A percentile compares a stretch with the other conserved stretches of the same genome.
Evolutionary conservation across 805 yeast genomes (phyloP).

Genomic region (Saturnispora kantuleensis): DNA sequence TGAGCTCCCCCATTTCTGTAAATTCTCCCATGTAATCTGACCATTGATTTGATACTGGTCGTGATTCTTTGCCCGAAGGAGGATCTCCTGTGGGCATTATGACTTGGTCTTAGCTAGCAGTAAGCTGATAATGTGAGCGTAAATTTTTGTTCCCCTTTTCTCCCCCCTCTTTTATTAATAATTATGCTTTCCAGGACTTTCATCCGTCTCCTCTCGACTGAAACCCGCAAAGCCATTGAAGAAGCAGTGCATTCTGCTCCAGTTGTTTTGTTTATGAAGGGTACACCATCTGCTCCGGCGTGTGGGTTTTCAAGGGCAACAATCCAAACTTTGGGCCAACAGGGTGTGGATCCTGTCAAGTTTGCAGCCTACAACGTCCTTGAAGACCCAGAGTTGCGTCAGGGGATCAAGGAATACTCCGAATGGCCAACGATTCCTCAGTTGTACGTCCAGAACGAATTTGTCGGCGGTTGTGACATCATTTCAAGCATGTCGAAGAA

Average conservation of each 20-base stretch:
- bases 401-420: conserved; percentile 90
- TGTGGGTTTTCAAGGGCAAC: conserved; percentile 97
- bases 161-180: not conserved
- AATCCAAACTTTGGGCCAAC: conserved; percentile 85
- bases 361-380: conserved; percentile 96
- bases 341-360: conserved; percentile 93
- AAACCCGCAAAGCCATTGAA: conserved; percentile 75
- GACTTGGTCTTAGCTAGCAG: not conserved
- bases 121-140: not conserved
- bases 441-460: conserved; percentile 80
- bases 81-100: not conserved
- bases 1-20: too few species aligned
- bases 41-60: too few species aligned
- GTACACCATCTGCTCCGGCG: conserved; percentile 95
- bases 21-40: too few species aligned
- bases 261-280: conserved; percentile 96
- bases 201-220: conserved; percentile 50
- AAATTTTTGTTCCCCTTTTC: not conserved
- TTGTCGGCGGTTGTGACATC: conserved; percentile 96
- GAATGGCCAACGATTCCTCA: conserved; percentile 99
- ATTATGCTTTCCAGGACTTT: conserved; percentile 4
- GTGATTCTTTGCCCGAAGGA: too few species aligned
- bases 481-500: conserved; percentile 79
- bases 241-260: conserved; percentile 82
- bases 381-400: conserved; percentile 88